These are phyloP conservation scores for Cyclanthera cordifolia DNA, from an alignment of 306 rosid genomes.

Conservation along the genomic window DNA sequence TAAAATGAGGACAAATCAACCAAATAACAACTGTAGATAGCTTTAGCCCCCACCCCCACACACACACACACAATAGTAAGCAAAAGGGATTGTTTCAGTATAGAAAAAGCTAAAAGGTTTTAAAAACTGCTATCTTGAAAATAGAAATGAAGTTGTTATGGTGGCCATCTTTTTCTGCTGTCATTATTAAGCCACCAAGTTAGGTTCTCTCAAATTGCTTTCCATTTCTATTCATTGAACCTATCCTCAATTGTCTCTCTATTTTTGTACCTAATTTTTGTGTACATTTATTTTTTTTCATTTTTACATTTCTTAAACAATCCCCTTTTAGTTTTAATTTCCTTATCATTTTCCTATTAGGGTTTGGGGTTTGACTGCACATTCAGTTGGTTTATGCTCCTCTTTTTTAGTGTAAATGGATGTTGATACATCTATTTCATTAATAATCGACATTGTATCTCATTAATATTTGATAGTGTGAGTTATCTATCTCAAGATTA, in stretches of 20 bases:
- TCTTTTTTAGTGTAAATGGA: too few species aligned
- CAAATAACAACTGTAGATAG: background rate
- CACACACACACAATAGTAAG: too few species aligned
- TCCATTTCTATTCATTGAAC: slow-evolving; percentile 1
- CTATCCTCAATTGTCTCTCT: background rate
- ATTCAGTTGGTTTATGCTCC: too few species aligned
- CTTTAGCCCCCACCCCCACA: background rate
- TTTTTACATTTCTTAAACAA: background rate
- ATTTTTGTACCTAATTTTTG: background rate
- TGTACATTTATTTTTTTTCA: background rate
- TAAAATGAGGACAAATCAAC: background rate
- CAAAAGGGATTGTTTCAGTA: too few species aligned
- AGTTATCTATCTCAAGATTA: too few species aligned
- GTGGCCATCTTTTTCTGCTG: background rate
- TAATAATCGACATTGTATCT: too few species aligned
- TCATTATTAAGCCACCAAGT: slow-evolving; percentile 5
- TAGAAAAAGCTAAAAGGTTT: background rate
- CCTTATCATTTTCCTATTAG: background rate
- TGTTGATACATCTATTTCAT: too few species aligned
- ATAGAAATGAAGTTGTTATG: background rate
- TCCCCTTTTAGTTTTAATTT: background rate
- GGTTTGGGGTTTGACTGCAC: background rate
- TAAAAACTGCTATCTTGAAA: background rate
- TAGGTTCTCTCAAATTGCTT: background rate
- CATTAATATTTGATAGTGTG: too few species aligned